phyloP scores from a whole-genome alignment of 108 stramenopile genomes.

The Stephanodiscus minutulus region DNA sequence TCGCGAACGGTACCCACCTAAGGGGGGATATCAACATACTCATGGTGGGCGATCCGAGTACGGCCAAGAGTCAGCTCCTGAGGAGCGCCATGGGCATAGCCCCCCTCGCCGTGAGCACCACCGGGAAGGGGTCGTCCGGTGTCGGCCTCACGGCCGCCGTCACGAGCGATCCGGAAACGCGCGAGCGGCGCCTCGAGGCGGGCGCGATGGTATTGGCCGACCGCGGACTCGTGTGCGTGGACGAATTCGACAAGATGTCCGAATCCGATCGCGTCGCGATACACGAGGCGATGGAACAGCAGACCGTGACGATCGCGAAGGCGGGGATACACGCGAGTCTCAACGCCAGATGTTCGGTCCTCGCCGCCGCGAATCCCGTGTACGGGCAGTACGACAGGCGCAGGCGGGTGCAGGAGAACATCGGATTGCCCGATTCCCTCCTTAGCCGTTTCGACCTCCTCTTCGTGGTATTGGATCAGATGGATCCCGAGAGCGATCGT shows the following conservation, averaged over 20 bases:
- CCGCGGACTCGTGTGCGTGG: constrained; percentile 97
- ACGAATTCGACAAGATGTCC: constrained; percentile 96
- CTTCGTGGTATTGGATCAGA: constrained; percentile 99
- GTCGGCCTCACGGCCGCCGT: constrained; percentile 99
- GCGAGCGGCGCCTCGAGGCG: constrained; percentile 96
- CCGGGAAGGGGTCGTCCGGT: constrained; percentile 96
- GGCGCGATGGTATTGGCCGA: constrained; percentile 99
- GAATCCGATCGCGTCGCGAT: constrained; percentile 96
- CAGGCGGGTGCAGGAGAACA: constrained; percentile 95
- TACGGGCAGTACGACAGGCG: constrained; percentile 99
- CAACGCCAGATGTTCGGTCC: constrained; percentile 96
- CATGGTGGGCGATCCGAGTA: constrained; percentile 99
- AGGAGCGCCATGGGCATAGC: constrained; percentile 95
- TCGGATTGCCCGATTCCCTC: constrained; percentile 98
- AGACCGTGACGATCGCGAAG: constrained; percentile 99
- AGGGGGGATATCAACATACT: constrained; percentile 99
- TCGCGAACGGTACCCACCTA: constrained; percentile 96
- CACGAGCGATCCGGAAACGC: constrained; percentile 96
- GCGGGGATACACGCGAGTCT: constrained; percentile 95
- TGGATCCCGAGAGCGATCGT: constrained; percentile 94
- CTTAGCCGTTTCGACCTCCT: constrained; percentile 98
- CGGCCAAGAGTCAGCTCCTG: constrained; percentile 98
- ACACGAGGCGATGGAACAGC: constrained; percentile 99
- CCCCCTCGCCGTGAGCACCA: constrained; percentile 91
- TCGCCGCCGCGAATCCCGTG: constrained; percentile 99